phyloP scores from a whole-genome alignment of 1,284 basidiomycete species.

The Moniliella sp. region DNA sequence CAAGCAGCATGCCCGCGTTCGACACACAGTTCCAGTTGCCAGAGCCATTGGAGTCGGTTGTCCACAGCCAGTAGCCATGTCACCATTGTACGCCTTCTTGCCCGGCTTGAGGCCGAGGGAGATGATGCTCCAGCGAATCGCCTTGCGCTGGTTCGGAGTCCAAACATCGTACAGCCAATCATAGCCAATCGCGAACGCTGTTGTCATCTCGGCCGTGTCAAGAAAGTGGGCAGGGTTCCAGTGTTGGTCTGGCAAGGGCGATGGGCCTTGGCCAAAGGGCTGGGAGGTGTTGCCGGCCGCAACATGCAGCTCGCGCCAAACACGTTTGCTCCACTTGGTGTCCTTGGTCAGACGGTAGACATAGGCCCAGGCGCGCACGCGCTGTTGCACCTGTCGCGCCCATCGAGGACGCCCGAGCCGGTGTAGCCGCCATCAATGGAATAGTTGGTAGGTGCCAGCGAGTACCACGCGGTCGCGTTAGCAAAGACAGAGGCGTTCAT shows the following conservation, averaged over 20 bases:
- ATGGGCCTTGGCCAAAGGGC: conserved; percentile 45
- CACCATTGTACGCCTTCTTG: conserved; percentile 37
- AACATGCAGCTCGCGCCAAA: conserved; percentile 53
- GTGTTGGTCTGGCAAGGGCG: too few species aligned
- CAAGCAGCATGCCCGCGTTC: conserved; percentile 73
- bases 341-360: conserved; percentile 74
- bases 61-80: conserved; percentile 37
- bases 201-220: conserved; percentile 66
- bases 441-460: conserved; percentile 46
- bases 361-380: conserved; percentile 78
- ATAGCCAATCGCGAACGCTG: conserved; percentile 50
- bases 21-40: conserved; percentile 97
- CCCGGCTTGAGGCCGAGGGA: conserved; percentile 43
- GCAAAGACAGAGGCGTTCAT: conserved; percentile 81
- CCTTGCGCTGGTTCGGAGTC: conserved; percentile 49
- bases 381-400: conserved; percentile 69
- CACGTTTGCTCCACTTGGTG: conserved; percentile 65
- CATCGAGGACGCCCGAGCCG: conserved; percentile 73
- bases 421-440: conserved; percentile 44
- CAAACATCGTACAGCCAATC: conserved; percentile 78
- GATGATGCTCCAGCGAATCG: conserved; percentile 55
- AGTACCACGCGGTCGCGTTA: conserved; percentile 58
- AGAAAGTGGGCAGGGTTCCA: conserved; percentile 87
- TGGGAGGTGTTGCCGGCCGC: conserved; percentile 30
- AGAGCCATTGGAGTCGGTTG: conserved; percentile 32